Percentiles rank a stretch among this genome's conserved stretches.
phyloP scores from a whole-genome alignment of 164 flowering plant genomes.

The Magnolia kwangsiensis region DNA sequence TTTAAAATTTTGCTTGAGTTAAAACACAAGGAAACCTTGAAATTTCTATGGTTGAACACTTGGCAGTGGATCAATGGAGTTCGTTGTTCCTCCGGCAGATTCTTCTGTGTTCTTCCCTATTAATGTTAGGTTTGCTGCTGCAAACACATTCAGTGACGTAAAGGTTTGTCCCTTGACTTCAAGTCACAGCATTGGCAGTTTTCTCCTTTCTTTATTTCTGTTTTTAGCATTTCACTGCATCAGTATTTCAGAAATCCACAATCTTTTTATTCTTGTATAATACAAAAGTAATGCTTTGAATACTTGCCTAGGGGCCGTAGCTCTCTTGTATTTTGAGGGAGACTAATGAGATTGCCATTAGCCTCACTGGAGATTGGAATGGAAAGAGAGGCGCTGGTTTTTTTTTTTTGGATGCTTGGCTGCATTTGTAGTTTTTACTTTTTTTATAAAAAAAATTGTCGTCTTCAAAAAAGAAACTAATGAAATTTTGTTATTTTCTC shows the following conservation, averaged over 20 bases:
- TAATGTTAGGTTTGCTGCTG: constrained; percentile 73
- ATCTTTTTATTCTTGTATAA: not conserved
- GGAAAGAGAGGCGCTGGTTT: too few relatives aligned
- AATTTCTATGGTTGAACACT: not conserved
- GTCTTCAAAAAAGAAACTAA: not conserved
- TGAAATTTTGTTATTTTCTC: too few relatives aligned
- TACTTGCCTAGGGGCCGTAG: not conserved
- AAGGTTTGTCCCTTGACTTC: constrained; percentile 50
- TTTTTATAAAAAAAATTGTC: not conserved
- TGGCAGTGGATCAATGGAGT: constrained; percentile 97
- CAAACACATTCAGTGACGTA: constrained; percentile 79
- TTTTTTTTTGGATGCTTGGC: too few relatives aligned
- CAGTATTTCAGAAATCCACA: not conserved
- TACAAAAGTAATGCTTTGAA: not conserved
- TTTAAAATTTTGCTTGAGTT: not conserved
- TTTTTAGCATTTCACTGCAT: not conserved
- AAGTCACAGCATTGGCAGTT: not conserved
- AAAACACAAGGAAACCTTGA: not conserved
- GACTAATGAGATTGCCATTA: too few relatives aligned
- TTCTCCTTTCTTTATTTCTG: not conserved
- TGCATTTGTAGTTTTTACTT: too few relatives aligned
- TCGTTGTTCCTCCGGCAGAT: constrained; percentile 93
- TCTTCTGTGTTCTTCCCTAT: constrained; percentile 86
- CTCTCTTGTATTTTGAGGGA: not conserved
- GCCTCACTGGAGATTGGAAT: too few relatives aligned